These are phyloP conservation scores for Vararia minispora DNA, from an alignment of 768 basidiomycete genomes.

Conservation along the genomic window DNA sequence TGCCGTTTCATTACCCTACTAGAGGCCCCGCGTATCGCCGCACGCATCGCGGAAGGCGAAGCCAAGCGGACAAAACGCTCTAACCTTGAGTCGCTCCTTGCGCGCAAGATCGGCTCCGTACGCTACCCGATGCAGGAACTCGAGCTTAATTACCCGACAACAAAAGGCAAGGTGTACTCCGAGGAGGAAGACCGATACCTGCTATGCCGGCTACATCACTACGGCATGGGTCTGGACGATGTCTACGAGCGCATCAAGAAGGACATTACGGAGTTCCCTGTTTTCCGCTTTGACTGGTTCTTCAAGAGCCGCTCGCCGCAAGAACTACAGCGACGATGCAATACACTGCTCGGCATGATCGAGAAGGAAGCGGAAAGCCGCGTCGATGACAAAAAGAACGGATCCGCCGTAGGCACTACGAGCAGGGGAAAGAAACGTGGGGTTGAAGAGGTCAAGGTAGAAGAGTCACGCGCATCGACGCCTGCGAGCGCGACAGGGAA, in stretches of 20 bases:
- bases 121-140: constrained; percentile 95
- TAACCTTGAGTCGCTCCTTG: constrained; percentile 66
- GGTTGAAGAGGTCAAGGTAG: constrained; percentile 53
- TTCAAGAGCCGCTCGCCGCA: constrained; percentile 88
- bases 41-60: constrained; percentile 83
- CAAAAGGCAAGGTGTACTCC: constrained; percentile 92
- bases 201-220: constrained; percentile 79
- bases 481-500: constrained; percentile 31
- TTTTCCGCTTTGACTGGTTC: constrained; percentile 98
- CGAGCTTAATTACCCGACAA: constrained; percentile 88
- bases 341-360: constrained; percentile 81
- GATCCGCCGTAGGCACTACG: background rate
- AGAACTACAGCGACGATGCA: constrained; percentile 81
- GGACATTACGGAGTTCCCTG: constrained; percentile 93
- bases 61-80: constrained; percentile 81
- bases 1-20: background rate
- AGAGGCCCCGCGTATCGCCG: constrained; percentile 75
- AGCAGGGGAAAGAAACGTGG: constrained; percentile 47
- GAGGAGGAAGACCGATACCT: constrained; percentile 98
- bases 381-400: constrained; percentile 10
- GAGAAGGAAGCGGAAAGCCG: constrained; percentile 87
- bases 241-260: constrained; percentile 93
- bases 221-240: constrained; percentile 82
- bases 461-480: constrained; percentile 49
- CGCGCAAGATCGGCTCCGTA: constrained; percentile 74